Conservation (phyloP, 225 moss, liverwort and hornwort species). For the Bryum argenteum region DNA sequence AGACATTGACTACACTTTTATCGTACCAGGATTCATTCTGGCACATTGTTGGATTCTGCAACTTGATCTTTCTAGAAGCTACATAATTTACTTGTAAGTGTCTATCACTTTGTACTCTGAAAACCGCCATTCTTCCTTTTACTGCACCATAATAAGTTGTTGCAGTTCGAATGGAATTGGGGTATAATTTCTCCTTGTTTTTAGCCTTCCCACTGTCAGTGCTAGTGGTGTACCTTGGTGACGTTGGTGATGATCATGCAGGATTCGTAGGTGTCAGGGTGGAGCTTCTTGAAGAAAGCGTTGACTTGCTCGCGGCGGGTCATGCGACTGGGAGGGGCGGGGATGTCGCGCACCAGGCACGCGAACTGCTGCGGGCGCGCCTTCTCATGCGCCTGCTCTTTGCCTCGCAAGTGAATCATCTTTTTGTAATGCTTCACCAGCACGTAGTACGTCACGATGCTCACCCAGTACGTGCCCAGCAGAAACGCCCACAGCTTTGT, state of each 20-base stretch:
- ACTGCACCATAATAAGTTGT: background rate
- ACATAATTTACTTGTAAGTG: too few species aligned
- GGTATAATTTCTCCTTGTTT: background rate
- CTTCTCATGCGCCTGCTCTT: conserved; percentile 58
- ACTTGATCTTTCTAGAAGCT: too few species aligned
- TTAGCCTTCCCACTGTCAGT: too few species aligned
- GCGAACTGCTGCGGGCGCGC: conserved; percentile 53
- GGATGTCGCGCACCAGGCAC: conserved; percentile 62
- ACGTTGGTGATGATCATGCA: conserved; percentile 54
- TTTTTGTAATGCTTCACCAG: conserved; percentile 55
- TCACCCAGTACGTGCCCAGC: conserved; percentile 61
- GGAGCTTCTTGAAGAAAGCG: conserved; percentile 58
- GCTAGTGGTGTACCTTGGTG: conserved; percentile 37
- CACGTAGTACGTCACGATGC: conserved; percentile 43
- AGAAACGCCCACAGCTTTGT: conserved; percentile 61
- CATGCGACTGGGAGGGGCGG: conserved; percentile 33
- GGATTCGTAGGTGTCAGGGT: conserved; percentile 48
- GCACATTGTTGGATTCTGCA: too few species aligned
- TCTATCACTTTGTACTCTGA: too few species aligned
- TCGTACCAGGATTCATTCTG: too few species aligned
- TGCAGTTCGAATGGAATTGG: background rate
- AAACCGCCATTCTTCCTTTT: too few species aligned
- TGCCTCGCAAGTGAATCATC: conserved; percentile 58
- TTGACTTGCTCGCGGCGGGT: conserved; percentile 50
- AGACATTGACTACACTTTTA: too few species aligned